Evolutionary conservation across 2,329 filamentous ascomycete genomes (phyloP).

Genomic region (Knufia fluminis): DNA sequence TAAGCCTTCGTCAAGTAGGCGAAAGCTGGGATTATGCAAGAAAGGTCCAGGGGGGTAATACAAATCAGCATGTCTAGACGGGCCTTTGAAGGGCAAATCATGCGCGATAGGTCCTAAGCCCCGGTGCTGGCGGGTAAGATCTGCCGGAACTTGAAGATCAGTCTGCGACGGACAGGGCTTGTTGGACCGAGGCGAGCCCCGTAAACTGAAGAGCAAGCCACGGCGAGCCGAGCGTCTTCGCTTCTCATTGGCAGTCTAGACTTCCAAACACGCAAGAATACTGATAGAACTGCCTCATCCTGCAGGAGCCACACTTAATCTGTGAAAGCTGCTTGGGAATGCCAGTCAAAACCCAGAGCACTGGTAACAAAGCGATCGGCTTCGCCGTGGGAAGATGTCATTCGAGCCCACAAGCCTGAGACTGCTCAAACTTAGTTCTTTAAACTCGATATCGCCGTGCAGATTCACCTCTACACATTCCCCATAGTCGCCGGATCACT

Average conservation of each 20-base stretch:
- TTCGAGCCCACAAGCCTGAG: no score
- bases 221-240: neutral
- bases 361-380: conserved; percentile 4
- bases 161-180: no score
- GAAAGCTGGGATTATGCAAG: neutral
- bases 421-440: neutral
- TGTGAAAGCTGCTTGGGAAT: neutral
- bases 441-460: conserved; percentile 2
- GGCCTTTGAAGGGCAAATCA: neutral
- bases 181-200: neutral
- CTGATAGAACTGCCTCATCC: neutral
- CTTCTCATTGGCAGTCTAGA: neutral
- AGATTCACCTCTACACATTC: conserved; percentile 6
- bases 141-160: no score
- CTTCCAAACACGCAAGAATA: neutral
- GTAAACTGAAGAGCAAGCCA: neutral
- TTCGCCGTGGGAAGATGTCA: conserved; percentile 4
- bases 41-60: neutral
- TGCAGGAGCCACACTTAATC: conserved; percentile 7
- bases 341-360: conserved; percentile 2
- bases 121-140: neutral
- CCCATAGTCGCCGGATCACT: conserved; percentile 4
- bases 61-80: conserved; percentile 11
- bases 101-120: neutral
- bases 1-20: neutral